phyloP scores from a whole-genome alignment of 176 grass and related monocot species.

The Poa annua region DNA sequence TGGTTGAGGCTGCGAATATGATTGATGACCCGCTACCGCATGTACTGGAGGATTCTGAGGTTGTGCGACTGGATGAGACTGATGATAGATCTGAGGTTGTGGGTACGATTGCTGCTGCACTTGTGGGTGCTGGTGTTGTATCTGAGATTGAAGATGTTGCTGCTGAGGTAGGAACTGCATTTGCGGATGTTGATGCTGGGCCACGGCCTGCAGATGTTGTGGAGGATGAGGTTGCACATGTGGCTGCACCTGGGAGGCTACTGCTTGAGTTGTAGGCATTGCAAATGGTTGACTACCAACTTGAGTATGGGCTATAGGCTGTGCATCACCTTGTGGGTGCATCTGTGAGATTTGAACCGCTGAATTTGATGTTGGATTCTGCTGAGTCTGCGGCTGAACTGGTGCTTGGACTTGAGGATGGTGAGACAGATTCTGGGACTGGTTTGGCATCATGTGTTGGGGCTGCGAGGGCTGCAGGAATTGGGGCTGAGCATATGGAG shows the following conservation, averaged over 20 bases:
- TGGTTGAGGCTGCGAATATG: constrained; percentile 57
- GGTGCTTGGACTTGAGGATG: constrained; percentile 42
- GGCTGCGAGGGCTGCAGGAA: constrained; percentile 39
- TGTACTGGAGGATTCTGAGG: constrained; percentile 55
- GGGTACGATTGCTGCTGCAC: constrained; percentile 63
- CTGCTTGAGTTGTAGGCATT: constrained; percentile 48
- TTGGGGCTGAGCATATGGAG: constrained; percentile 58
- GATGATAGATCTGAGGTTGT: constrained; percentile 52
- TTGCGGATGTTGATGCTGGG: constrained; percentile 52
- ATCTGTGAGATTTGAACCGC: constrained; percentile 48
- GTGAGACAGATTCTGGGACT: constrained; percentile 39
- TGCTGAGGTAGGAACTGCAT: constrained; percentile 50
- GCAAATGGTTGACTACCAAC: constrained; percentile 56
- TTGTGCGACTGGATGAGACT: constrained; percentile 52
- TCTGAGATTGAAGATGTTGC: constrained; percentile 53
- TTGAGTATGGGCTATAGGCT: constrained; percentile 55
- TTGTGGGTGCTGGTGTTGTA: constrained; percentile 48
- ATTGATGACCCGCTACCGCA: constrained; percentile 53
- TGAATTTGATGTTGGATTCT: constrained; percentile 51
- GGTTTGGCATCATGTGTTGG: constrained; percentile 48
- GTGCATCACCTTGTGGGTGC: constrained; percentile 52
- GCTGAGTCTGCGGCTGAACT: constrained; percentile 55
- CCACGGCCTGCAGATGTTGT: constrained; percentile 44
- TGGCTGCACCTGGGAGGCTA: constrained; percentile 40
- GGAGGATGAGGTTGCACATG: constrained; percentile 46